Conservation (phyloP, 1,284 basidiomycete species). For the Apiotrichum porosum region DNA sequence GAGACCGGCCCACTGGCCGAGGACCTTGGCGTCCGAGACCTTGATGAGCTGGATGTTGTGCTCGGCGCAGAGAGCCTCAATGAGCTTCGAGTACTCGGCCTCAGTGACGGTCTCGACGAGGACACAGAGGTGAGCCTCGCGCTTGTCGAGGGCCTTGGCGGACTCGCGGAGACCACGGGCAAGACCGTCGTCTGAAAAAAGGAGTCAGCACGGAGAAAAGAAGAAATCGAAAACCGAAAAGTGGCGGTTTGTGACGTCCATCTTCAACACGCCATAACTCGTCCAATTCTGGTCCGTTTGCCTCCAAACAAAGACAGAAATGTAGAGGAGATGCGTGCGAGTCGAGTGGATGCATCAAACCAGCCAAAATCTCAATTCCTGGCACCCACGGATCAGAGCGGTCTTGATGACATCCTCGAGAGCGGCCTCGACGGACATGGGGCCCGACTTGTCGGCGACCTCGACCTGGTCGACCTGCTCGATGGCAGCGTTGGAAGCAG, state of each 20-base stretch:
- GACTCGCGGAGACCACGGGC: conserved; percentile 96
- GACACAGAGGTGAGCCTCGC: conserved; percentile 97
- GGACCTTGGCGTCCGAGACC: conserved; percentile 91
- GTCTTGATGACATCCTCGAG: conserved; percentile 80
- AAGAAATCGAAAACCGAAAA: too few relatives aligned
- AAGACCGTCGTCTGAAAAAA: conserved; percentile 80
- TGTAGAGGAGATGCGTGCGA: too few relatives aligned
- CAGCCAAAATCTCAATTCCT: not conserved
- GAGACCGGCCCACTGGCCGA: conserved; percentile 96
- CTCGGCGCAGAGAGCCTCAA: conserved; percentile 97
- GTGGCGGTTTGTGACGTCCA: too few relatives aligned
- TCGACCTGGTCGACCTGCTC: conserved; percentile 62
- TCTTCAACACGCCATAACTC: too few relatives aligned
- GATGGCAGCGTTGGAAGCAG: conserved; percentile 63
- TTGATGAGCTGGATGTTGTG: conserved; percentile 99
- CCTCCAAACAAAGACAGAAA: too few relatives aligned
- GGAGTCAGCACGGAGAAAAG: not conserved
- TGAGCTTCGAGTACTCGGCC: conserved; percentile 98
- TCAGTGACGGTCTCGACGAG: conserved; percentile 99
- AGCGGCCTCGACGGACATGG: conserved; percentile 94
- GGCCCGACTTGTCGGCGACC: conserved; percentile 79
- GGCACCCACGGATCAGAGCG: conserved; percentile 55
- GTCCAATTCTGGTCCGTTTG: too few relatives aligned
- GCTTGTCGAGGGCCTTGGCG: conserved; percentile 97
- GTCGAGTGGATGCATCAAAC: too few relatives aligned